Evolutionary conservation across 2,329 filamentous ascomycete species (phyloP).

Genomic region (Geosmithia morbida): DNA sequence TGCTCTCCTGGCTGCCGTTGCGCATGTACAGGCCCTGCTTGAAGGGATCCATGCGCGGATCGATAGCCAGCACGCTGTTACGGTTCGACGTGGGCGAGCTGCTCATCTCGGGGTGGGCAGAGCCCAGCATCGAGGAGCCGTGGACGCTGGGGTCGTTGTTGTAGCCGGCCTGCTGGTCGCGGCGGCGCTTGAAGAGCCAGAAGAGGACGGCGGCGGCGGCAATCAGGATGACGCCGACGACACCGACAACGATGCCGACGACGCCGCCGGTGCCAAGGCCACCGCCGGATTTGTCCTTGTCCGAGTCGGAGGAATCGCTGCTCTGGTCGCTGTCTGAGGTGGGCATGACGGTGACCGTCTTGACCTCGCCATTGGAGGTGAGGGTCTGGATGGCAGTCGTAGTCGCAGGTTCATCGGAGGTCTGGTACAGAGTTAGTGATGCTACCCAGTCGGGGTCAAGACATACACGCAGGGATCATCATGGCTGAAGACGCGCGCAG

Average conservation of each 20-base stretch:
- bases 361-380: conserved; percentile 35
- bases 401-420: neutral
- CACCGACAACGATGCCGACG: conserved; percentile 37
- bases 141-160: conserved; percentile 30
- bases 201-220: conserved; percentile 21
- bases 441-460: too few species aligned
- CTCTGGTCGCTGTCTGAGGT: conserved; percentile 11
- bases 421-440: neutral
- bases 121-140: conserved; percentile 32
- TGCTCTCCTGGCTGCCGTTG: conserved; percentile 46
- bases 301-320: conserved; percentile 7
- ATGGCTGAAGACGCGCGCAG: too few species aligned
- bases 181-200: conserved; percentile 27
- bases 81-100: conserved; percentile 22
- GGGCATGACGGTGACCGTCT: conserved; percentile 39
- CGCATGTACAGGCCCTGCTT: conserved; percentile 40
- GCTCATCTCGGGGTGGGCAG: conserved; percentile 27
- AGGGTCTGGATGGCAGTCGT: conserved; percentile 30
- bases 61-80: conserved; percentile 40
- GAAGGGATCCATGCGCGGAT: conserved; percentile 49
- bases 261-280: conserved; percentile 26
- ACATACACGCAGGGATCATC: too few species aligned
- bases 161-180: conserved; percentile 24
- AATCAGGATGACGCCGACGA: conserved; percentile 27
- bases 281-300: conserved; percentile 6